Percentiles rank a stretch among this genome's conserved stretches.
These are phyloP conservation scores for Blastosporella zonata DNA, from an alignment of 1,284 basidiomycete species.

Conservation along the genomic window DNA sequence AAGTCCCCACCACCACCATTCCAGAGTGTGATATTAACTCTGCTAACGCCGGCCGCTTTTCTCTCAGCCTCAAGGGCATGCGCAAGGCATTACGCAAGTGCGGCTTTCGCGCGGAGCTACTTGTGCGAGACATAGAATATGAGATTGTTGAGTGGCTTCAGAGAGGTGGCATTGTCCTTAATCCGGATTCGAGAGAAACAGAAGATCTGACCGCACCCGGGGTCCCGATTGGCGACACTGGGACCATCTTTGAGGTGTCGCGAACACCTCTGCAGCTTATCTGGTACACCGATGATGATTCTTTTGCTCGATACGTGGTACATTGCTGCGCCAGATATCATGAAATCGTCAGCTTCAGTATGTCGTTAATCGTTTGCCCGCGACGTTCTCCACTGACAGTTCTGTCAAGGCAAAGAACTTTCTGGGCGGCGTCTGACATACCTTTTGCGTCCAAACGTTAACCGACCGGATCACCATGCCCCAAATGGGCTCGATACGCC, in stretches of 20 bases:
- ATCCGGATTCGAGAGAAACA: conserved; percentile 39
- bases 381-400: neutral
- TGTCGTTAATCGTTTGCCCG: conserved; percentile 28
- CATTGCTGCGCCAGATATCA: conserved; percentile 80
- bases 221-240: conserved; percentile 47
- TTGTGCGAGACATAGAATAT: conserved; percentile 65
- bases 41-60: conserved; percentile 72
- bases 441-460: conserved; percentile 72
- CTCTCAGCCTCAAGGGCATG: conserved; percentile 70
- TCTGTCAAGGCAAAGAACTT: conserved; percentile 60
- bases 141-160: conserved; percentile 62
- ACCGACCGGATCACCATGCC: conserved; percentile 51
- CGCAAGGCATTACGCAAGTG: conserved; percentile 60
- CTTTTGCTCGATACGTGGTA: conserved; percentile 73
- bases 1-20: conserved; percentile 43
- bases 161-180: conserved; percentile 51
- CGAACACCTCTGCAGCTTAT: conserved; percentile 65
- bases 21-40: conserved; percentile 46
- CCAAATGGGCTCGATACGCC: conserved; percentile 58
- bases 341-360: conserved; percentile 76
- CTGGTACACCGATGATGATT: conserved; percentile 65
- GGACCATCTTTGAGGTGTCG: conserved; percentile 58
- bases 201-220: conserved; percentile 35
- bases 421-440: conserved; percentile 66
- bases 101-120: conserved; percentile 54